Evolutionary conservation across 257 asterid genomes (phyloP).

Genomic region (Apocynum venetum): DNA sequence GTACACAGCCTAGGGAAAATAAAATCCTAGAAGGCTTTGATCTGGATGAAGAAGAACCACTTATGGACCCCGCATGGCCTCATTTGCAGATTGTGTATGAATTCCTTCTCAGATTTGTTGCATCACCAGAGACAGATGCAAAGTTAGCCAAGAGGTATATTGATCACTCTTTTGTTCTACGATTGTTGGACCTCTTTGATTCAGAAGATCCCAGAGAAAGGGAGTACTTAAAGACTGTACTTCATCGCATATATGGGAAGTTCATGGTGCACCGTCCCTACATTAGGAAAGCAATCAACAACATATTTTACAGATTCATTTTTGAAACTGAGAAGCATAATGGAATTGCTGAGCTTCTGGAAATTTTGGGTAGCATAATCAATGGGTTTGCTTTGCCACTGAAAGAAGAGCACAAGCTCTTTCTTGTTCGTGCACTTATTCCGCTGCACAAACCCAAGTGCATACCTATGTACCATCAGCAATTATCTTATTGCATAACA

Average conservation of each 20-base stretch:
- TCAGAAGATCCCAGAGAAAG: conserved; percentile 96
- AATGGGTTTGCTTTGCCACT: conserved; percentile 86
- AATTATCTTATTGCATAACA: conserved; percentile 45
- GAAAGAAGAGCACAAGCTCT: conserved; percentile 92
- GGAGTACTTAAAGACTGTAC: conserved; percentile 81
- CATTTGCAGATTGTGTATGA: conserved; percentile 88
- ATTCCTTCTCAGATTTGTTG: conserved; percentile 72
- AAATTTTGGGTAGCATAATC: conserved; percentile 87
- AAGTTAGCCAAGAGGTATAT: conserved; percentile 82
- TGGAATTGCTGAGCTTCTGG: conserved; percentile 84
- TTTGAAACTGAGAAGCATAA: conserved; percentile 88
- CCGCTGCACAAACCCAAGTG: conserved; percentile 70
- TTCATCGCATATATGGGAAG: conserved; percentile 89
- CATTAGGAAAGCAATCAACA: conserved; percentile 74
- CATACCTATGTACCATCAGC: conserved; percentile 44
- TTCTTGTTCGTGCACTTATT: conserved; percentile 79
- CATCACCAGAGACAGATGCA: conserved; percentile 86
- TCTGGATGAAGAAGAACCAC: conserved; percentile 84
- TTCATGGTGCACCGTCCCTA: conserved; percentile 98
- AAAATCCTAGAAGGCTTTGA: conserved; percentile 65
- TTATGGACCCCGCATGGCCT: conserved; percentile 90
- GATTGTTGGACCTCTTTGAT: conserved; percentile 77
- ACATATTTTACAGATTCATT: conserved; percentile 71
- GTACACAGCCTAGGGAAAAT: conserved; percentile 67
- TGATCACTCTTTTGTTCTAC: conserved; percentile 77